Evolutionary conservation across 495 filamentous ascomycete species (phyloP), one percentile per base, ranked within the genome.

Genomic region (Podospora appendiculata): DNA sequence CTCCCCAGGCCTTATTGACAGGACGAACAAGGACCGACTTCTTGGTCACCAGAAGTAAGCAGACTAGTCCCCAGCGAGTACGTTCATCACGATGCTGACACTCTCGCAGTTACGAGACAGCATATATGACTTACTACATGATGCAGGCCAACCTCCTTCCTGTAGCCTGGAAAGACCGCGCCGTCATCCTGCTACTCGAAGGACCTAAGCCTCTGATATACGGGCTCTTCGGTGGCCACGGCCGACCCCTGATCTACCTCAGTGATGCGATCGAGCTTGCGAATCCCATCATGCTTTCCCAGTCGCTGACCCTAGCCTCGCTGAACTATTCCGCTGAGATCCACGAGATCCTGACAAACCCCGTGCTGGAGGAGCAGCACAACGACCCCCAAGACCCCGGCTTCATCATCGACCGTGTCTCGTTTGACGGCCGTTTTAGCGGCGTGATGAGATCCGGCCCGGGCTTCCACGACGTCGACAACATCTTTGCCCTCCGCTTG

Each of bases 111-210:
- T 25, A 25, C 25, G 25, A 25, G 25, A 25, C 58, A 32, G 60
- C 65, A 0, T 68, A 60, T 39, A 63, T 65, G 62, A 58, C 61
- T 8, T 68, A 61, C 52, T 65, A 65, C 52, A 63, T 60, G 53
- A 63, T 68, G 56, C 54, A 58, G n/a, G 59, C 56, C 50, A 47
- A 45, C 52, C 51, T 38, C 19, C 50, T 62, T 14, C 33, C 13
- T 1, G 57, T 58, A 9, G 63, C 58, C 46, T 43, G 57, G 43
- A 58, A 52, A 16, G 51, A 53, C 8, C 60, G 65, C 7, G 57
- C 57, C 8, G 32, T 63, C 4, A 50, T 41, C 0, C 54, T 65
- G n/a, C n/a, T 65, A 11, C 58, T 65, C 52, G 41, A 35, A 8
- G 55, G 55, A 5, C n/a, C 45, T 2, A 50, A 54, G 13, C 62